Base-by-base conservation (phyloP, 805 yeast genomes). In the Pichia phayaonensis region DNA sequence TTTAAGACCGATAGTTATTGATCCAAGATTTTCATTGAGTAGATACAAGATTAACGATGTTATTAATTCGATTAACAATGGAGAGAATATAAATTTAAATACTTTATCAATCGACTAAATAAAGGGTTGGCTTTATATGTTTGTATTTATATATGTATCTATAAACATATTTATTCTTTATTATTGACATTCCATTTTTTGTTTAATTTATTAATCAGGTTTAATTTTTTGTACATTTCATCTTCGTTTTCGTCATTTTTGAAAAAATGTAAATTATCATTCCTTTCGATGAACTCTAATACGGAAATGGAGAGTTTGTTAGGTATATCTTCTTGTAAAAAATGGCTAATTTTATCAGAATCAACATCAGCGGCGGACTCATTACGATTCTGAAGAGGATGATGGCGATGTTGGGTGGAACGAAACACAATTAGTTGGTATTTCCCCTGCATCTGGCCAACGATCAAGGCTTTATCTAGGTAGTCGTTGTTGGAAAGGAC, bases 401-500 rank as follows among this genome's bases (percentile, higher is more conserved):
- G 55, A 29, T 16, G 18, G 20, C 12, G 39, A 34, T 15, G 15
- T 20, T 11, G n/a, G 8, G 51, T 51, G 39, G 61, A 57, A 46
- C 76, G 80, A 63, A 89, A 84, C 5, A 90, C 94, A 15, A 87
- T 81, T 40, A 94, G 74, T 67, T 95, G 99, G 65, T 85, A 94
- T 63, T 82, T 84, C 1, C 99, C 99, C 68, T 90, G 98, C 99
- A 94, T 94, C 67, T 95, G 99, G 0, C 97, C 99, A 47, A 94
- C 82, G 66, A 90, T 89, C 45, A 94, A 72, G 39, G 78, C 78
- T 55, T 84, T 89, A 67, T 94, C 99, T 29, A 95, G 72, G 21
- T 86, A 81, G 57, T 94, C 97, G 47, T 90, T 85, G 3, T 96
- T 96, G 0, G 98, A 95, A 16, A 95, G 68, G 1, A 94, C 74